Evolutionary conservation across 352 stramenopile species (phyloP).

Genomic region (Globisporangium perplexum): DNA sequence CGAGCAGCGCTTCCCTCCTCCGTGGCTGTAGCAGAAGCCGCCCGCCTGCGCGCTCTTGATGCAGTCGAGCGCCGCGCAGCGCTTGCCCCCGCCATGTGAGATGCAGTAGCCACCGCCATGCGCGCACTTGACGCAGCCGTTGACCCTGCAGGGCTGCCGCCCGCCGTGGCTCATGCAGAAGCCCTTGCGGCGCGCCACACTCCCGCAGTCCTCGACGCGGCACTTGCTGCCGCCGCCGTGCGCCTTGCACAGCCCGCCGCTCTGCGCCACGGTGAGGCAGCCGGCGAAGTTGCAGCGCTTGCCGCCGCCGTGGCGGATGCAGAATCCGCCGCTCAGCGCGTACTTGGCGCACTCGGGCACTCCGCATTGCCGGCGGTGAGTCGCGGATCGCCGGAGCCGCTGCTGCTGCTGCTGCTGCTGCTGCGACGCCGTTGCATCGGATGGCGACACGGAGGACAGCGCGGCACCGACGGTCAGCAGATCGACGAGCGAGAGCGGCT

Average conservation of each 20-base stretch:
- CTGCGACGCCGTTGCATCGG: too few relatives aligned
- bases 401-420: neutral
- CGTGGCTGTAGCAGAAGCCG: conserved; percentile 78
- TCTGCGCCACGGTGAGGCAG: conserved; percentile 71
- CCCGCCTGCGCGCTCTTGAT: conserved; percentile 68
- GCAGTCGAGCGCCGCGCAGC: conserved; percentile 47
- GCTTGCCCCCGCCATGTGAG: conserved; percentile 64
- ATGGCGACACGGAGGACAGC: neutral
- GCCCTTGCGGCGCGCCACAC: conserved; percentile 58
- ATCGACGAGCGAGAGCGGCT: conserved; percentile 44
- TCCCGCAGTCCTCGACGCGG: conserved; percentile 44
- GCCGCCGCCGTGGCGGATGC: conserved; percentile 78
- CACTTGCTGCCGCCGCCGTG: conserved; percentile 84
- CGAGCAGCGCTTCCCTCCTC: conserved; percentile 66
- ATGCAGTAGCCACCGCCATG: conserved; percentile 78
- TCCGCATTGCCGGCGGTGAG: conserved; percentile 57
- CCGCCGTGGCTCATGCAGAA: conserved; percentile 75
- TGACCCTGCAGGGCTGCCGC: conserved; percentile 67
- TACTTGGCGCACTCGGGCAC: conserved; percentile 58
- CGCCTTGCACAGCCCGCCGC: conserved; percentile 74
- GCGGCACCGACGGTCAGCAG: conserved; percentile 33
- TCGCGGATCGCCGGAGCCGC: conserved; percentile 7
- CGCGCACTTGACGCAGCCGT: conserved; percentile 62
- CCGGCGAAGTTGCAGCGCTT: conserved; percentile 71
- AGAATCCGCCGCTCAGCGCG: conserved; percentile 63